Evolutionary conservation across 768 basidiomycete genomes (phyloP), one percentile per base, ranked within the genome.

Genomic region (Termitomyces sp.): DNA sequence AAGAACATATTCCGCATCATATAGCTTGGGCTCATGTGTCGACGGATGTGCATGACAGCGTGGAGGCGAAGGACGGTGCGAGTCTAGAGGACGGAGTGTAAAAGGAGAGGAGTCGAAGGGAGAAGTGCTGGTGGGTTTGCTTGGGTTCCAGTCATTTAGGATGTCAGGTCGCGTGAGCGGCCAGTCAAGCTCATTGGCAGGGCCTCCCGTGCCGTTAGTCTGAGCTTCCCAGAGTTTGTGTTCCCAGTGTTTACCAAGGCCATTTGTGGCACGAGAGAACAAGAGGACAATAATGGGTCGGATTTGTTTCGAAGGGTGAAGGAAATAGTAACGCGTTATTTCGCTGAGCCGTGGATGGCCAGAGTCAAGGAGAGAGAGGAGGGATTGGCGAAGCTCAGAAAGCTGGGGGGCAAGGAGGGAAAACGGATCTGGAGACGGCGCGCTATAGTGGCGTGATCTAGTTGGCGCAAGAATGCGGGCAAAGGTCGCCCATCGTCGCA

Each of bases 291-390:
- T 80, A 55, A 94, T 76, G 0, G 94, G 94, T 4, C 95, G 82
- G 20, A 98, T 79, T 64, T 96, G 92, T 69, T 98, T 97, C 5
- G 93, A 92, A 2, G 87, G 87, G 61, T 90, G 90, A 37, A 83
- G 78, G 70, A 97, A 97, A 76, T 98, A 97, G 72, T 98, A 96
- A 60, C 92, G 85, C 1, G 94, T 89, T 53, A 95, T 86, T 63
- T 91, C 84, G 58, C 86, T 85, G 53, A 97, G 82, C 0, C 85
- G 82, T 16, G 93, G 88, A 69, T 96, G 88, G 5, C 89, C 88
- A 12, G 90, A 90, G 18, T 88, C 88, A 12, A 98, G 81, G 57
- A 98, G 79, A 58, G 77, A 72, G 60, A 92, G 77, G 18, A 97
- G 74, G 20, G 83, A 85, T 3, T 79, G 76, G 53, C 88, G 85